These are phyloP conservation scores for Rhododendron williamsianum DNA, from an alignment of 148 eudicot genomes.

Conservation along the genomic window DNA sequence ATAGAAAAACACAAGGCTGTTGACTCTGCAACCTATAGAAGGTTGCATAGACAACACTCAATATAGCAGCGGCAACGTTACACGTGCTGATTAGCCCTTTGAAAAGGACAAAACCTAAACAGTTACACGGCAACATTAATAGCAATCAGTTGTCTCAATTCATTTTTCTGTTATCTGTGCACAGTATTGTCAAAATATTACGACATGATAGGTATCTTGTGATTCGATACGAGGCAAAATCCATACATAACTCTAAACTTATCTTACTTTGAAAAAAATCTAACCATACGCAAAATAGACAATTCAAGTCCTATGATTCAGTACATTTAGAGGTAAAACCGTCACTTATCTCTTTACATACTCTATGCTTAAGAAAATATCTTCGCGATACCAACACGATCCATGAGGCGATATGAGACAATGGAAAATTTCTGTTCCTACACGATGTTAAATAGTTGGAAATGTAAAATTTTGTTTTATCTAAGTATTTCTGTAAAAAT, in stretches of 20 bases:
- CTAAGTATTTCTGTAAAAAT: not conserved
- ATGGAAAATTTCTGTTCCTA: not conserved
- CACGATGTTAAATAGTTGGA: not conserved
- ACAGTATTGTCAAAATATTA: not conserved
- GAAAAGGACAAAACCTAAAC: not conserved
- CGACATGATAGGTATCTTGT: not conserved
- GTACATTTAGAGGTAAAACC: not conserved
- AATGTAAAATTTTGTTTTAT: not conserved
- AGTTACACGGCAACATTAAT: not conserved
- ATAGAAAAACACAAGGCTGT: not conserved
- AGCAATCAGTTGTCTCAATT: not conserved
- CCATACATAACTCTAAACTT: not conserved
- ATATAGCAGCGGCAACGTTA: not conserved
- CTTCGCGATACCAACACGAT: not conserved
- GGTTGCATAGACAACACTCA: not conserved
- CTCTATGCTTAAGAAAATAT: not conserved
- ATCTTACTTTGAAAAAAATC: not conserved
- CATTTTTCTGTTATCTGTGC: not conserved
- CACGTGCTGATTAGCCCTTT: not conserved
- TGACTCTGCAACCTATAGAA: not conserved
- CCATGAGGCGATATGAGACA: not conserved
- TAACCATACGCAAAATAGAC: not conserved
- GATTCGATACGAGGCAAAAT: not conserved
- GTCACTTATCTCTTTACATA: not conserved
- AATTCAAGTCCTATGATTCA: not conserved